Evolutionary conservation across 106 monocot species (phyloP).

Genomic region (Triglochin maritima): DNA sequence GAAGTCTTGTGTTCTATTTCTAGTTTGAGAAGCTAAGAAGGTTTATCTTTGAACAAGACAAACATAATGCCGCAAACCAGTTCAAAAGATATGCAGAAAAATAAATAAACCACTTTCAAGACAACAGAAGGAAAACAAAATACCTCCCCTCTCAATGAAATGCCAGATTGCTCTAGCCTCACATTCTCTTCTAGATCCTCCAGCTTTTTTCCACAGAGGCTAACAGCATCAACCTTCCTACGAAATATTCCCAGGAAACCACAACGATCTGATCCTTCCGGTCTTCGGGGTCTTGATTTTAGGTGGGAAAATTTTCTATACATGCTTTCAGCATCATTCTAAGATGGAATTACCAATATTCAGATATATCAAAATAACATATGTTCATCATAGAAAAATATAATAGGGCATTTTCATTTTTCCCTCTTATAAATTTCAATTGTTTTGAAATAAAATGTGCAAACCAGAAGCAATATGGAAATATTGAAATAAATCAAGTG

Average conservation of each 20-base stretch:
- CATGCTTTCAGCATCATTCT: slow-evolving; percentile 59
- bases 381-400: background rate
- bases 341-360: slow-evolving; percentile 6
- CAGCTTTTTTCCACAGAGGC: slow-evolving; percentile 46
- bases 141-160: slow-evolving; percentile 42
- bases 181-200: slow-evolving; percentile 76
- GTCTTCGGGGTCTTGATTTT: slow-evolving; percentile 28
- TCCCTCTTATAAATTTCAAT: background rate
- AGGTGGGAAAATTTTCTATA: slow-evolving; percentile 48
- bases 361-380: background rate
- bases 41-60: no score
- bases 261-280: slow-evolving; percentile 12
- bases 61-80: no score
- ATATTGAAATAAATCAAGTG: no score
- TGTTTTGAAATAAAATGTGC: no score
- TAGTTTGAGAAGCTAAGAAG: no score
- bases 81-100: background rate
- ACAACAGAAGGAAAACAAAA: background rate
- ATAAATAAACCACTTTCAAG: background rate
- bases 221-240: slow-evolving; percentile 28
- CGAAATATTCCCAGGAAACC: slow-evolving; percentile 49
- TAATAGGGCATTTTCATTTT: background rate
- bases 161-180: slow-evolving; percentile 50
- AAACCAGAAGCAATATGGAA: no score
- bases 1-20: no score